Evolutionary conservation across 768 basidiomycete species (phyloP).

Genomic region (Auriscalpium orientale): DNA sequence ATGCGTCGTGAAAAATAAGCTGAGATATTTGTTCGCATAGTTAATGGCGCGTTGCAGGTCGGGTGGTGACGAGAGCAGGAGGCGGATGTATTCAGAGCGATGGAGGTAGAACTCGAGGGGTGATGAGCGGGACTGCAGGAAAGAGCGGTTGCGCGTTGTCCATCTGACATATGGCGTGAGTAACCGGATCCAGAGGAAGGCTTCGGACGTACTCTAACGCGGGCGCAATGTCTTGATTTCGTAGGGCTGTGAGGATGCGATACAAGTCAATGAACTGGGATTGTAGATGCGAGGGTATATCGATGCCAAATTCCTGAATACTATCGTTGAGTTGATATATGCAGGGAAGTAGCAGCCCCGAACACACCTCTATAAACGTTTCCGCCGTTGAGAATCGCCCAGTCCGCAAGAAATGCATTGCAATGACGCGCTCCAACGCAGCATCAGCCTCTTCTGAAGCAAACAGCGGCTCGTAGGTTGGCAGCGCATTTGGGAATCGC

Average conservation of each 20-base stretch:
- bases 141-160: slow-evolving; percentile 58
- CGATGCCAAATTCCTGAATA: slow-evolving; percentile 56
- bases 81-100: slow-evolving; percentile 80
- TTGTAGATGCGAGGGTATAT: slow-evolving; percentile 43
- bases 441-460: slow-evolving; percentile 47
- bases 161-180: slow-evolving; percentile 46
- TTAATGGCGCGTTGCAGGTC: slow-evolving; percentile 52
- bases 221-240: slow-evolving; percentile 56
- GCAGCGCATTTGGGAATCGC: slow-evolving; percentile 49
- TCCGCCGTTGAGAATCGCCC: slow-evolving; percentile 76
- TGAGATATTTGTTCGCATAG: slow-evolving; percentile 66
- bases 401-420: slow-evolving; percentile 70
- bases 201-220: slow-evolving; percentile 61
- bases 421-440: slow-evolving; percentile 65
- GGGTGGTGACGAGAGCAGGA: slow-evolving; percentile 60
- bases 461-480: slow-evolving; percentile 62
- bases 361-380: slow-evolving; percentile 60
- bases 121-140: slow-evolving; percentile 63
- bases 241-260: slow-evolving; percentile 59
- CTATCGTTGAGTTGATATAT: neutral
- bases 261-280: slow-evolving; percentile 64
- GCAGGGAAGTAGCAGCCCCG: neutral
- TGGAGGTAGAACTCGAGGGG: slow-evolving; percentile 87
- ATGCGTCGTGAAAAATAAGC: slow-evolving; percentile 57
- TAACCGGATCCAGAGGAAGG: neutral